Conservation (phyloP, 1,139 yeast genomes). For the Sugiyamaella castrensis region DNA sequence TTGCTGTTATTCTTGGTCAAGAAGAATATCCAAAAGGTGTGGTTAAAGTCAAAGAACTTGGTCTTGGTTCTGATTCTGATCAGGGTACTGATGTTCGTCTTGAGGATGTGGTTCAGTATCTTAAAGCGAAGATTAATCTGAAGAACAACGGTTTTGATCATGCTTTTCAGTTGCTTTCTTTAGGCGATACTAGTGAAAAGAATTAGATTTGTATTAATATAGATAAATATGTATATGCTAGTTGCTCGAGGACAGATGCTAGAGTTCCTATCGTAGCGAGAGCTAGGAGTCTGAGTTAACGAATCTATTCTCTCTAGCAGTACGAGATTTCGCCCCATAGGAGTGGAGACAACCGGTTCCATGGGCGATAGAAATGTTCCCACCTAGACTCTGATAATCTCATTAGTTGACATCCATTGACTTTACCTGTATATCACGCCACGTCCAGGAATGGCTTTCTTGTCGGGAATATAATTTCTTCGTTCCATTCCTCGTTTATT, state of each 20-base stretch:
- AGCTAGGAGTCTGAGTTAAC: too few relatives aligned
- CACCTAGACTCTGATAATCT: too few relatives aligned
- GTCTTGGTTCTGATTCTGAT: conserved; percentile 84
- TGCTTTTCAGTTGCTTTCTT: conserved; percentile 23
- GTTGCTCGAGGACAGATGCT: too few relatives aligned
- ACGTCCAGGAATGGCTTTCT: too few relatives aligned
- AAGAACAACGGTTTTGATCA: conserved; percentile 27
- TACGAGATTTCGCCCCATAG: too few relatives aligned
- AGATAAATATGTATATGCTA: neutral
- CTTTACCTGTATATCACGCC: too few relatives aligned
- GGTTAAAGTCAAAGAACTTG: conserved; percentile 79
- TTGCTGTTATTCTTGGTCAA: conserved; percentile 92
- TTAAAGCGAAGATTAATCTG: conserved; percentile 50
- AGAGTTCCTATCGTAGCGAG: too few relatives aligned
- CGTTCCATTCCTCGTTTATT: conserved; percentile 9
- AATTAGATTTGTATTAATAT: neutral
- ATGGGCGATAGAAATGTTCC: too few relatives aligned
- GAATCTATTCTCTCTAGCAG: too few relatives aligned
- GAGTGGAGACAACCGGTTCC: too few relatives aligned
- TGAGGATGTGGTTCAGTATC: conserved; percentile 55
- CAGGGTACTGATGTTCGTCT: conserved; percentile 75
- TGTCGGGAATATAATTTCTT: too few relatives aligned
- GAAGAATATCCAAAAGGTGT: conserved; percentile 83
- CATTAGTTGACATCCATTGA: too few relatives aligned
- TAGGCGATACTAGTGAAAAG: conserved; percentile 5